Percentiles rank a stretch among this genome's conserved stretches.
These are phyloP conservation scores for Sarocladium oryzae DNA, from an alignment of 2,329 filamentous ascomycete genomes.

Conservation along the genomic window DNA sequence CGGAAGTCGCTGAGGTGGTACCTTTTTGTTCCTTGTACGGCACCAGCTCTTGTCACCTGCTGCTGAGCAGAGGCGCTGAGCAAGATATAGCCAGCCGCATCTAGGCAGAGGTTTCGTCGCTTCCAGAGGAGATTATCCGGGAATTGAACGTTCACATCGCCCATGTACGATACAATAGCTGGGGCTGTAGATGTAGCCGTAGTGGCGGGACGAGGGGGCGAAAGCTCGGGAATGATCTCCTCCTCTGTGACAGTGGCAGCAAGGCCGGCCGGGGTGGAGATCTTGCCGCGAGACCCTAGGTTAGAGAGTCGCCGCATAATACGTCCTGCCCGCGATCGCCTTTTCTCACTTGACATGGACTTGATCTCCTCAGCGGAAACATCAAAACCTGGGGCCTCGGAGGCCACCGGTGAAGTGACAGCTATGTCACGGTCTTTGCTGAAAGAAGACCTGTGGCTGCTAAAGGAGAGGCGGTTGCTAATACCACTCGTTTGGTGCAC, in stretches of 20 bases:
- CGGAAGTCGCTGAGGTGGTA: conserved; percentile 85
- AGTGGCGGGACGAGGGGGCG: conserved; percentile 2
- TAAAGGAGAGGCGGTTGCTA: conserved; percentile 34
- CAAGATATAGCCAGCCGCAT: conserved; percentile 76
- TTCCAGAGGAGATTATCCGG: conserved; percentile 97
- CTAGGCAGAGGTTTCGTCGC: conserved; percentile 79
- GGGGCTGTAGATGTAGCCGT: background rate
- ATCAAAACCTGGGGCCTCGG: conserved; percentile 34
- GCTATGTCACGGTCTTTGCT: conserved; percentile 18
- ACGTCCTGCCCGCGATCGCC: conserved; percentile 39
- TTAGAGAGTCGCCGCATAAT: conserved; percentile 52
- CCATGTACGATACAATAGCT: conserved; percentile 59
- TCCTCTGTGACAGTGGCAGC: conserved; percentile 26
- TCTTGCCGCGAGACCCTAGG: conserved; percentile 7
- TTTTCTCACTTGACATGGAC: conserved; percentile 7
- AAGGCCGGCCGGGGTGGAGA: conserved; percentile 32
- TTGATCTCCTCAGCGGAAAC: conserved; percentile 3
- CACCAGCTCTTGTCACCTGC: background rate
- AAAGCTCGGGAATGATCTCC: conserved; percentile 12
- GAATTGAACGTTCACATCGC: conserved; percentile 94
- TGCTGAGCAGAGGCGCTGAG: conserved; percentile 43
- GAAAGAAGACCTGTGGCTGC: conserved; percentile 49
- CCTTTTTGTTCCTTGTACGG: conserved; percentile 49
- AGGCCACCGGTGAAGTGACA: conserved; percentile 13
- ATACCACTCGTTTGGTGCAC: conserved; percentile 44